A percentile compares a stretch with the other conserved stretches of the same genome.
These are phyloP conservation scores for Carex parvula DNA, from an alignment of 176 grass and related monocot genomes.

Conservation along the genomic window DNA sequence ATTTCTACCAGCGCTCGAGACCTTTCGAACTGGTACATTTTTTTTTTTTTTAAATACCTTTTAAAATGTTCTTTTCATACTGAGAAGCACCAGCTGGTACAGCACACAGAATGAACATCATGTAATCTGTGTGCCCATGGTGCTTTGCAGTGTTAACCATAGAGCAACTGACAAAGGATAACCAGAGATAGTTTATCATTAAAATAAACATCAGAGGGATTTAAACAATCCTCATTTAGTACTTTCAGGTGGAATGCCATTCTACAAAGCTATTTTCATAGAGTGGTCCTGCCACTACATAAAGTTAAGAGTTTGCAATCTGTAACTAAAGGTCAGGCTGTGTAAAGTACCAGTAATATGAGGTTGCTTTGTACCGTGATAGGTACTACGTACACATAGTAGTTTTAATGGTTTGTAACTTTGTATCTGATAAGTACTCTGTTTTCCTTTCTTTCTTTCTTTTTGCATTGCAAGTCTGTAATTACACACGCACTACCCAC, in stretches of 20 bases:
- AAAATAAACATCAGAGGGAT: not conserved
- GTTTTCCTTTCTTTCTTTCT: not conserved
- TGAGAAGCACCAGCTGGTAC: not conserved
- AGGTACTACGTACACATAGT: not conserved
- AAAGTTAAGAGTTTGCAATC: conserved; percentile 7
- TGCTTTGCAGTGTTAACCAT: not conserved
- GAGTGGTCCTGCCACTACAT: not conserved
- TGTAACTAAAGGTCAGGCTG: not conserved
- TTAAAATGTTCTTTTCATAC: not conserved
- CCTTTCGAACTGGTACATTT: not conserved
- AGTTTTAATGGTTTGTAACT: not conserved
- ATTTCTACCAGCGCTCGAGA: not conserved
- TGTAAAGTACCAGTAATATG: not conserved
- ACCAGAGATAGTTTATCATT: not conserved
- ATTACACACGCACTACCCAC: not conserved
- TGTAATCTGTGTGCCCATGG: not conserved
- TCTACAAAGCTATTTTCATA: conserved; percentile 19
- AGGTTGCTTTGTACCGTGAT: not conserved
- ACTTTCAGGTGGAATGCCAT: conserved; percentile 19
- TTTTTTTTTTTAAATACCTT: not conserved
- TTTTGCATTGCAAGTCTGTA: not conserved
- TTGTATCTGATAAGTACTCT: not conserved
- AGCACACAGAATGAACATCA: not conserved
- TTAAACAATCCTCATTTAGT: conserved; percentile 15
- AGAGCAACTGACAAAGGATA: not conserved